Evolutionary conservation across 176 grass and related monocot genomes (phyloP).

Genomic region (Chrysopogon serrulatus): DNA sequence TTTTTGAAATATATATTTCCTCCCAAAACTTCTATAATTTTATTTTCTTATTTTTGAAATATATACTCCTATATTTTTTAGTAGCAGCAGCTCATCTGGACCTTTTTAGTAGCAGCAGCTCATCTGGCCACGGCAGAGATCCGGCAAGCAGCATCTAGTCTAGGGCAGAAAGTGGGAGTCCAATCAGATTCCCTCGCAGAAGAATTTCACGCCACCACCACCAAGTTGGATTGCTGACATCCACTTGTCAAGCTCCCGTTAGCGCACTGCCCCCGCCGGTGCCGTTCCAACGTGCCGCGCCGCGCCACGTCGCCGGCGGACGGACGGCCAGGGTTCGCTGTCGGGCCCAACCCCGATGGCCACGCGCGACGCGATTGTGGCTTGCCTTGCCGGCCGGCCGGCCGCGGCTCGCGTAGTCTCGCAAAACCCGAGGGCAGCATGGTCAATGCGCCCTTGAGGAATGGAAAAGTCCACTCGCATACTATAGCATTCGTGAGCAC

Average conservation of each 20-base stretch:
- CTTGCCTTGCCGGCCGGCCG: too few species aligned
- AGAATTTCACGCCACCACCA: not conserved
- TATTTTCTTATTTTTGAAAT: too few species aligned
- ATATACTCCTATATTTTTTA: too few species aligned
- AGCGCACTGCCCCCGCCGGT: not conserved
- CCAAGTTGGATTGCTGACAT: not conserved
- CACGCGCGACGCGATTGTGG: not conserved
- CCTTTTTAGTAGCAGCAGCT: not conserved
- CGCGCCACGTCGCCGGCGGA: not conserved
- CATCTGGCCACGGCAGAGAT: not conserved
- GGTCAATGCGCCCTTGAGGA: not conserved
- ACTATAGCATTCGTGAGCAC: not conserved
- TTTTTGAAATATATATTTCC: too few species aligned
- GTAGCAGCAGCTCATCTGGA: too few species aligned
- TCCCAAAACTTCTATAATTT: too few species aligned
- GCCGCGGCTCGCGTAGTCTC: not conserved
- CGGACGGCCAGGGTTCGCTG: slow-evolving; percentile 5
- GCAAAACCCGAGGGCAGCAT: not conserved
- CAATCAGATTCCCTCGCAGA: slow-evolving; percentile 5
- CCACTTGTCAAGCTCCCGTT: slow-evolving; percentile 8
- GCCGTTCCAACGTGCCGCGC: not conserved
- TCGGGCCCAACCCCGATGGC: not conserved
- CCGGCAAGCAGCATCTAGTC: not conserved
- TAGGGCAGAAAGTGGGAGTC: not conserved
- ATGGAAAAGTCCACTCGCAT: not conserved